Evolutionary conservation across 208 protist genomes (phyloP).

Genomic region (Leishmania major): DNA sequence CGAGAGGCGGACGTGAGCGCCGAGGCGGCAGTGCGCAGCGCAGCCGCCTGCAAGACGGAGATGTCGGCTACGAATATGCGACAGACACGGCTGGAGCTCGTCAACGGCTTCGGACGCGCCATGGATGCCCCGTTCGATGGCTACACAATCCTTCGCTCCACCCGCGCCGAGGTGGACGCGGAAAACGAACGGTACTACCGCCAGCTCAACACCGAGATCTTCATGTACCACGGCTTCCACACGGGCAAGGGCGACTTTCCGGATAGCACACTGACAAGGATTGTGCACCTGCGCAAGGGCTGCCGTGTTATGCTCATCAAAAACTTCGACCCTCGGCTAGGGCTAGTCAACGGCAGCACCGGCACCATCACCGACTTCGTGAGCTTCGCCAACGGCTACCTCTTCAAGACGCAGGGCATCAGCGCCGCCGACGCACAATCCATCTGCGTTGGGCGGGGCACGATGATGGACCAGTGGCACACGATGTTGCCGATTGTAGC

Average conservation of each 20-base stretch:
- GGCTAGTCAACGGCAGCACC: slow-evolving; percentile 84
- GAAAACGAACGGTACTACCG: slow-evolving; percentile 67
- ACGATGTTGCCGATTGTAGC: slow-evolving; percentile 63
- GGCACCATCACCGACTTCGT: slow-evolving; percentile 79
- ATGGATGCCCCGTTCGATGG: slow-evolving; percentile 43
- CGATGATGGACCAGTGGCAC: slow-evolving; percentile 25
- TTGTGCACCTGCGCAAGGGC: slow-evolving; percentile 65
- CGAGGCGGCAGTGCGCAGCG: neutral
- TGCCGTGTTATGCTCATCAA: slow-evolving; percentile 90
- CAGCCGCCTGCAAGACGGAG: slow-evolving; percentile 1
- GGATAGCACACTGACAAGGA: slow-evolving; percentile 29
- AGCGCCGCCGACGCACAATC: slow-evolving; percentile 13
- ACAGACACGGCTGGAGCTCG: slow-evolving; percentile 21
- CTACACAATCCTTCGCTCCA: slow-evolving; percentile 75
- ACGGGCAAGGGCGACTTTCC: slow-evolving; percentile 48
- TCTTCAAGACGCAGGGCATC: slow-evolving; percentile 41
- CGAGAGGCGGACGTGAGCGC: slow-evolving; percentile 2
- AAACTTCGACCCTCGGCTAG: slow-evolving; percentile 63
- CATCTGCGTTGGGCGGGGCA: slow-evolving; percentile 35
- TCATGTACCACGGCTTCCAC: slow-evolving; percentile 57
- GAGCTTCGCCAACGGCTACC: slow-evolving; percentile 34
- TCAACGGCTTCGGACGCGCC: slow-evolving; percentile 25
- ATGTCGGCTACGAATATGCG: neutral
- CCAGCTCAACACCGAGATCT: slow-evolving; percentile 51
- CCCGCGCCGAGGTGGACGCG: slow-evolving; percentile 53